A percentile compares a stretch with the other conserved stretches of the same genome.
Conservation (phyloP, 192 early-diverging fungal species). For the Backusella psychrophila region DNA sequence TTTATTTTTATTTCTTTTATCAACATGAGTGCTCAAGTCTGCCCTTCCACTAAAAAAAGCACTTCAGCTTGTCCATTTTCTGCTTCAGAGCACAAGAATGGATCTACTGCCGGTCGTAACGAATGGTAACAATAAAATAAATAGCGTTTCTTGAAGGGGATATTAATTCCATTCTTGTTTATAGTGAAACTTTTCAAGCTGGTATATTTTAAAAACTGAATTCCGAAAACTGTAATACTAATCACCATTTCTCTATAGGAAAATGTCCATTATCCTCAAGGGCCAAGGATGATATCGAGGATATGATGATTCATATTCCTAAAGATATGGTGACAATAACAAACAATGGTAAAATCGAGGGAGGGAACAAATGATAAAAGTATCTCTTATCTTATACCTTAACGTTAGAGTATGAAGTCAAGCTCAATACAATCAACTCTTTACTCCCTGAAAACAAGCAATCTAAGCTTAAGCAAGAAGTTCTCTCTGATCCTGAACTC, state of each 20-base stretch:
- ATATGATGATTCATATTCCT: conserved; percentile 12
- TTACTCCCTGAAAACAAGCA: neutral
- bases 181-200: conserved; percentile 1
- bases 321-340: neutral
- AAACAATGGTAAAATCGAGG: neutral
- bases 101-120: neutral
- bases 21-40: conserved; percentile 4
- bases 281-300: neutral
- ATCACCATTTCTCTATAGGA: neutral
- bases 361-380: neutral
- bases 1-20: neutral
- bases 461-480: conserved; percentile 2
- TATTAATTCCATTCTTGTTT: neutral
- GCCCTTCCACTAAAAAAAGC: neutral
- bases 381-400: neutral
- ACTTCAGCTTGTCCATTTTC: neutral
- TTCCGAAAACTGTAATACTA: neutral
- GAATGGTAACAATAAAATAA: neutral
- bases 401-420: neutral
- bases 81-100: neutral
- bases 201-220: neutral
- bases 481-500: conserved; percentile 35
- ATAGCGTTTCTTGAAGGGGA: neutral
- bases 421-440: neutral
- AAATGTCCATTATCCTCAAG: neutral